Evolutionary conservation across 1,139 yeast genomes (phyloP).

Genomic region (Saccharomyces hybrid): DNA sequence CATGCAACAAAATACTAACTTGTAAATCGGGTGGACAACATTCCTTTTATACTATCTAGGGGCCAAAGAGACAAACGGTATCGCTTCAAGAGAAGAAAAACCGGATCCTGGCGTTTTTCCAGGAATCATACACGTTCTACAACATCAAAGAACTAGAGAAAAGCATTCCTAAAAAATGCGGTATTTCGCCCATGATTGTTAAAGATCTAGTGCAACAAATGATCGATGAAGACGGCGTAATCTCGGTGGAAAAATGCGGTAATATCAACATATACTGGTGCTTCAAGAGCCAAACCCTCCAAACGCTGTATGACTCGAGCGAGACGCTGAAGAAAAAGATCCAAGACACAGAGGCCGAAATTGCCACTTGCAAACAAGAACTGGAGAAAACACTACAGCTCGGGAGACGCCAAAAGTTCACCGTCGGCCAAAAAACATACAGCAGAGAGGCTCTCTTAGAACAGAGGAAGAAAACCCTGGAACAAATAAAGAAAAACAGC

Average conservation of each 20-base stretch:
- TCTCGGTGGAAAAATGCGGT: slow-evolving; percentile 49
- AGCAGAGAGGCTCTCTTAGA: slow-evolving; percentile 8
- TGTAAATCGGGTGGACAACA: background rate
- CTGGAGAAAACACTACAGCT: background rate
- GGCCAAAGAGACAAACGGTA: slow-evolving; percentile 22
- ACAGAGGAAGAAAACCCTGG: slow-evolving; percentile 3
- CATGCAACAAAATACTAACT: background rate
- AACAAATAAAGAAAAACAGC: slow-evolving; percentile 8
- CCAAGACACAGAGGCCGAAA: slow-evolving; percentile 11
- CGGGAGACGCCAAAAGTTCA: slow-evolving; percentile 1
- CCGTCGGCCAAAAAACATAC: slow-evolving; percentile 1
- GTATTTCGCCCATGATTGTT: slow-evolving; percentile 42
- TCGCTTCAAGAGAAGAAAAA: slow-evolving; percentile 37
- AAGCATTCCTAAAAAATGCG: slow-evolving; percentile 38
- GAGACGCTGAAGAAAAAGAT: slow-evolving; percentile 9
- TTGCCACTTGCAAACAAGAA: slow-evolving; percentile 2
- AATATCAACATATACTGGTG: slow-evolving; percentile 48
- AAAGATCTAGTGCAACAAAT: slow-evolving; percentile 42
- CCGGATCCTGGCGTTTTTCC: slow-evolving; percentile 38
- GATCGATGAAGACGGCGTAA: slow-evolving; percentile 41
- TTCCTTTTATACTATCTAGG: slow-evolving; percentile 9
- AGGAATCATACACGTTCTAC: slow-evolving; percentile 36
- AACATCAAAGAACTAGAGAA: slow-evolving; percentile 47
- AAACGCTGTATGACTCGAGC: slow-evolving; percentile 23
- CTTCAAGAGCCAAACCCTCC: slow-evolving; percentile 37